Evolutionary conservation across 1,284 basidiomycete species (phyloP), one percentile per base, ranked within the genome.

Genomic region (Wallemia mellicola): DNA sequence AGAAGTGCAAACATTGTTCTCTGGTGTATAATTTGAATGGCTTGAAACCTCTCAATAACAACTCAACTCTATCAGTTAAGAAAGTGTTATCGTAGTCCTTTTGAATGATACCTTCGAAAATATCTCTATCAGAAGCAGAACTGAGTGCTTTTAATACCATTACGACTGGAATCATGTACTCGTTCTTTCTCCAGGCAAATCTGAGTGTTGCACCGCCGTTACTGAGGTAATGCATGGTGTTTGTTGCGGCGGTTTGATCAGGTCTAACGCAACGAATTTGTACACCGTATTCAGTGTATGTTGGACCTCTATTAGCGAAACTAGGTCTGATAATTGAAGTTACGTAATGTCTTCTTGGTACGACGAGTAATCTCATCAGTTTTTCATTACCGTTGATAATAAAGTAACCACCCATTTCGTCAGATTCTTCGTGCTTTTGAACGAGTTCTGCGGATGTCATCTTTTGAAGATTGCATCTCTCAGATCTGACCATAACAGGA

Each of bases 331-430:
- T 73, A 65, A 94, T 80, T 33, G 85, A 80, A 63, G 86, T 85
- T 66, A 85, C 85, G 71, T 91, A 86, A 68, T 94, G 87, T 62
- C 89, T 77, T 64, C 80, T 82, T 63, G 79, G 88, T 64, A 89
- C 80, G 70, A 91, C 91, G 67, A 94, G 82, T 73, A 91, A 96
- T 61, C 94, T 88, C 66, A 99, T 88, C 64, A 99, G 79, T 72
- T 91, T 87, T 73, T 99, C 94, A 73, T 96, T 98, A 63, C 94
- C 94, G 70, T 99, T 99, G 69, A 99, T 83, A 66, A 99, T 79
- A 68, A 98, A 99, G 74, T 98, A 98, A 27, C 92, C 94, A 57
- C 94, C 94, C 68, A 96, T 94, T 69, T 98, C 94, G 72, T 92
- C 89, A 1, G 94, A 81, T 68, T 99, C 94, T 75, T 99, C 94